Evolutionary conservation across 305 asterid genomes (phyloP).

Genomic region (Fraxinus dipetala): DNA sequence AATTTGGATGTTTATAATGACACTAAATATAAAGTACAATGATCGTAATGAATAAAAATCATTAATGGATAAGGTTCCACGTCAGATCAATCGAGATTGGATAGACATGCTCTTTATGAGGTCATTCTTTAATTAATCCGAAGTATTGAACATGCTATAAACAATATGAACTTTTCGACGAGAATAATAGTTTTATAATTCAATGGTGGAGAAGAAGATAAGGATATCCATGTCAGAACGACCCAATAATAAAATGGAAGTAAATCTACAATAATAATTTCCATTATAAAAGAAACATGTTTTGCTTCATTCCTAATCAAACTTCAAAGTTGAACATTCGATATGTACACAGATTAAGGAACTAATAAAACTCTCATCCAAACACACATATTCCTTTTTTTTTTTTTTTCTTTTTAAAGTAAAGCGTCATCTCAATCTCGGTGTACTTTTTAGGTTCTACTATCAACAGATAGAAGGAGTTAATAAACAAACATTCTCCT

Average conservation of each 20-base stretch:
- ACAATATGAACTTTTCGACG: neutral
- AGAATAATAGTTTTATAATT: no score
- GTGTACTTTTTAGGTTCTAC: neutral
- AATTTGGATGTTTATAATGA: no score
- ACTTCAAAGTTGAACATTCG: neutral
- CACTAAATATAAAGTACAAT: no score
- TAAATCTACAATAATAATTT: no score
- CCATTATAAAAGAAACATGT: neutral
- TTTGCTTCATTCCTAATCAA: neutral
- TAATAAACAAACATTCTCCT: neutral
- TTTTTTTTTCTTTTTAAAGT: no score
- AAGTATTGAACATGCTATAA: neutral
- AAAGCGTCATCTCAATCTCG: neutral
- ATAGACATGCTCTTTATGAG: neutral
- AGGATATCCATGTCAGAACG: neutral
- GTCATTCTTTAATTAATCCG: neutral
- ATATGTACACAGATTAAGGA: neutral
- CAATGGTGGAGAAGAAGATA: neutral
- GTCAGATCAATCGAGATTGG: neutral
- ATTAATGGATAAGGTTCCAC: neutral
- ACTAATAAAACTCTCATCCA: neutral
- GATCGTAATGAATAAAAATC: no score
- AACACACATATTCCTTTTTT: no score
- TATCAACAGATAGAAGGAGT: no score
- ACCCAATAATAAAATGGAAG: neutral